phyloP scores from a whole-genome alignment of 768 basidiomycete genomes.

The Epithele typhae region DNA sequence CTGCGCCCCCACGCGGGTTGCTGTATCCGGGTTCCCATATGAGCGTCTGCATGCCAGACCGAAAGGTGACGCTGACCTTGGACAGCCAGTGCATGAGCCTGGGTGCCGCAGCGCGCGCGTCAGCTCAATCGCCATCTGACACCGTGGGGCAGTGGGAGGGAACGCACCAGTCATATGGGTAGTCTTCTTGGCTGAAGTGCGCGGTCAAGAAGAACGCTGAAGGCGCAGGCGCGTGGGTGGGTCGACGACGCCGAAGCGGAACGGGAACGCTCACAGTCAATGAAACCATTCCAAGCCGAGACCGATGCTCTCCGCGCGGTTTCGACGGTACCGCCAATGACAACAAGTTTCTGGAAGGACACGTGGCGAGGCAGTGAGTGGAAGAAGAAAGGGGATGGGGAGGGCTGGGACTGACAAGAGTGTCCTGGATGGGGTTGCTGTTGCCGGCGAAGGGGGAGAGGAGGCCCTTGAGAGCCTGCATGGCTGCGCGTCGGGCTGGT shows the following conservation, averaged over 20 bases:
- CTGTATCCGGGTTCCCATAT: constrained; percentile 34
- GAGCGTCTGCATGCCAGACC: neutral
- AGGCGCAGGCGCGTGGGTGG: neutral
- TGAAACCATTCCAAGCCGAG: constrained; percentile 86
- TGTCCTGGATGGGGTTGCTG: constrained; percentile 71
- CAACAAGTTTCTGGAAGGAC: constrained; percentile 71
- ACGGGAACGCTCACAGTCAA: constrained; percentile 61
- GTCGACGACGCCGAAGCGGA: neutral
- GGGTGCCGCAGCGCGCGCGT: constrained; percentile 1
- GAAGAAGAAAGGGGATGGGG: neutral
- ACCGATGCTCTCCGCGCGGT: constrained; percentile 77
- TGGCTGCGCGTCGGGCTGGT: constrained; percentile 25
- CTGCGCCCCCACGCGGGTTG: constrained; percentile 90
- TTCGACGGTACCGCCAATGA: constrained; percentile 86
- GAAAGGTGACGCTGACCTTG: constrained; percentile 39
- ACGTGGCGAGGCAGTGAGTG: constrained; percentile 2
- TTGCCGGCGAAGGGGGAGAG: constrained; percentile 60
- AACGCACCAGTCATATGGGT: constrained; percentile 76
- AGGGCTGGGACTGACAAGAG: constrained; percentile 46
- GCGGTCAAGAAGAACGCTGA: constrained; percentile 86
- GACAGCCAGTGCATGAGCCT: constrained; percentile 90
- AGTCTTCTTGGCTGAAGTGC: constrained; percentile 85
- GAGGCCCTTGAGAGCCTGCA: constrained; percentile 70
- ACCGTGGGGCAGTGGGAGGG: constrained; percentile 1
- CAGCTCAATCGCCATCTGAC: neutral